Percentiles rank a stretch among this genome's conserved stretches.
Conservation (phyloP, 108 stramenopile genomes). For the Conticribra guillardii region DNA sequence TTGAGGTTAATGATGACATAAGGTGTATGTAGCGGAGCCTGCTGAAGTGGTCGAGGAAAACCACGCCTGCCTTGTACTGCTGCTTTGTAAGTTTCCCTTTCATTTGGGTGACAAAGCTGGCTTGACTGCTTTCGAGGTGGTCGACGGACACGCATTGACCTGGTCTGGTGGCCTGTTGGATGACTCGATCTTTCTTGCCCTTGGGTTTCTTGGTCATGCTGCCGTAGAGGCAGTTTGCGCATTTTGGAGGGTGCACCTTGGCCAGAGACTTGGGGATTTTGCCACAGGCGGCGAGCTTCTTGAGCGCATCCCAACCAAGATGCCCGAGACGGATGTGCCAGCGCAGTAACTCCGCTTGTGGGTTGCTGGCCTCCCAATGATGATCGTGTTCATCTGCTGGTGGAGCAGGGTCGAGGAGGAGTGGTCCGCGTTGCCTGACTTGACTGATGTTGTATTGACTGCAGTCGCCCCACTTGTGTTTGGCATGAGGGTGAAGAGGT, state of each 20-base stretch:
- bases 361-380: neutral
- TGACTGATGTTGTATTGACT: too few relatives aligned
- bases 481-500: too few relatives aligned
- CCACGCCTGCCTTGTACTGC: neutral
- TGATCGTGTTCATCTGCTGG: neutral
- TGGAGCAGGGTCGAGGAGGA: neutral
- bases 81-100: conserved; percentile 4
- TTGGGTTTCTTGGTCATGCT: conserved; percentile 6
- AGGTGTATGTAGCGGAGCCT: conserved; percentile 4
- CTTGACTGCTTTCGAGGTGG: neutral
- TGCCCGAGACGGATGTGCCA: neutral
- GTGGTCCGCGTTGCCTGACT: neutral
- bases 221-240: conserved; percentile 1
- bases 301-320: neutral
- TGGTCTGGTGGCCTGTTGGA: neutral
- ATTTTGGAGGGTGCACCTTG: neutral
- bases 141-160: conserved; percentile 4
- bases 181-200: neutral
- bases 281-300: neutral
- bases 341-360: neutral
- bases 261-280: neutral
- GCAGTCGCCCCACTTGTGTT: too few relatives aligned
- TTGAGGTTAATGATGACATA: neutral
- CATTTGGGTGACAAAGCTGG: neutral
- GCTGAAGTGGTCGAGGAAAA: conserved; percentile 34